Conservation (phyloP, 768 basidiomycete species). For the Coprinellus micaceus region DNA sequence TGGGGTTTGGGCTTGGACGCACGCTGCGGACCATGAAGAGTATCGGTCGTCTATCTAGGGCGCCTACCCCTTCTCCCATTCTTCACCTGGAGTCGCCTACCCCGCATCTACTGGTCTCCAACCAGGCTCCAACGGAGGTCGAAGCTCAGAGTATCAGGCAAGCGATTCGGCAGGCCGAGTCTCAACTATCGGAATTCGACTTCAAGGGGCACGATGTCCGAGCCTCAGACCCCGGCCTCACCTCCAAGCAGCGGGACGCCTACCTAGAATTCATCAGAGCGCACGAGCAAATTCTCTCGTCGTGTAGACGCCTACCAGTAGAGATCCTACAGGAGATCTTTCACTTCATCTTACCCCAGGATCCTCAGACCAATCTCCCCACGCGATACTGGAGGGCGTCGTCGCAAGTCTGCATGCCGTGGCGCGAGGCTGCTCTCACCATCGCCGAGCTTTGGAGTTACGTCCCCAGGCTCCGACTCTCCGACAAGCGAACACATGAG, state of each 20-base stretch:
- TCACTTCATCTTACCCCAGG: neutral
- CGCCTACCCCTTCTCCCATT: neutral
- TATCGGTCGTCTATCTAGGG: neutral
- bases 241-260: neutral
- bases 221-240: no score
- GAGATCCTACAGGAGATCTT: constrained; percentile 7
- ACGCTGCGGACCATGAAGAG: neutral
- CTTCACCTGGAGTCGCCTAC: neutral
- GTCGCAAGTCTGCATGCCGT: neutral
- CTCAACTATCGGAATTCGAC: neutral
- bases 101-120: neutral
- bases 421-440: neutral
- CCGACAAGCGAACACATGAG: neutral
- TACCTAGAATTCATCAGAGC: neutral
- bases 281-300: neutral
- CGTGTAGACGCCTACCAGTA: neutral
- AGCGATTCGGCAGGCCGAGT: constrained; percentile 1
- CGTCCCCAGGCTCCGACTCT: constrained; percentile 2
- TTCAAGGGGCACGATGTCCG: neutral
- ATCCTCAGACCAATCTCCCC: neutral
- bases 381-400: neutral
- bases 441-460: constrained; percentile 4
- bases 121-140: neutral
- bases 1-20: neutral
- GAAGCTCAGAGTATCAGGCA: neutral